Conservation (phyloP, 2,329 filamentous ascomycete genomes). For the Fusarium sarcochroum region DNA sequence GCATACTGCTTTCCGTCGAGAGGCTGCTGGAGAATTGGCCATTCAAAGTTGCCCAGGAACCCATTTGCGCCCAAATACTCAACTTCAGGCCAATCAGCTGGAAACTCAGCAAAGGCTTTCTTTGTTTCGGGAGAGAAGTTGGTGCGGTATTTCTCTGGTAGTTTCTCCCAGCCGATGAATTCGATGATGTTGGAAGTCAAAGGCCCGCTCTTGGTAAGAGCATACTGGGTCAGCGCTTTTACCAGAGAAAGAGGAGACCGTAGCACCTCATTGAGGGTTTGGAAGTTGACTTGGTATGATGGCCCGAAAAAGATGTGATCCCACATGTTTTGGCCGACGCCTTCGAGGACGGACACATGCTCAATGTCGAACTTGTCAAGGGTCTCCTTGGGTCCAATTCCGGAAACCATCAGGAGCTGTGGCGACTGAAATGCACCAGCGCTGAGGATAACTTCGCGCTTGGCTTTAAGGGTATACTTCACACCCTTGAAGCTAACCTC, state of each 20-base stretch:
- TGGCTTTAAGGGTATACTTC: neutral
- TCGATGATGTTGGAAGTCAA: conserved; percentile 6
- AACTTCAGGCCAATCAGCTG: conserved; percentile 54
- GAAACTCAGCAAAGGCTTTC: conserved; percentile 39
- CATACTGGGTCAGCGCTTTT: conserved; percentile 4
- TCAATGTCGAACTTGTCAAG: neutral
- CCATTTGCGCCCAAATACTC: conserved; percentile 38
- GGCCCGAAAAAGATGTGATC: neutral
- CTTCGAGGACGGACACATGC: neutral
- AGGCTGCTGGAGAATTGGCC: conserved; percentile 13
- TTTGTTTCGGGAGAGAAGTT: conserved; percentile 2
- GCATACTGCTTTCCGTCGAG: conserved; percentile 36
- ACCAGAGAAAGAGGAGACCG: neutral
- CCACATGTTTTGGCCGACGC: conserved; percentile 2
- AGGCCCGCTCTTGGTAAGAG: neutral
- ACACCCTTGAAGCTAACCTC: neutral
- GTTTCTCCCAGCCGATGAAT: conserved; percentile 1
- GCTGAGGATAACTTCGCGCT: conserved; percentile 10
- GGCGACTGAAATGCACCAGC: conserved; percentile 5
- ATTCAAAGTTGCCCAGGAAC: too few relatives aligned
- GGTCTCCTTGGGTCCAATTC: neutral
- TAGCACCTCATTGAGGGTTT: neutral
- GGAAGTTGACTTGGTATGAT: neutral
- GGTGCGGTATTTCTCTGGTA: neutral
- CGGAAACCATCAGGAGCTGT: conserved; percentile 10